phyloP scores from a whole-genome alignment of 345 rosid genomes.

The Erucastrum elatum region DNA sequence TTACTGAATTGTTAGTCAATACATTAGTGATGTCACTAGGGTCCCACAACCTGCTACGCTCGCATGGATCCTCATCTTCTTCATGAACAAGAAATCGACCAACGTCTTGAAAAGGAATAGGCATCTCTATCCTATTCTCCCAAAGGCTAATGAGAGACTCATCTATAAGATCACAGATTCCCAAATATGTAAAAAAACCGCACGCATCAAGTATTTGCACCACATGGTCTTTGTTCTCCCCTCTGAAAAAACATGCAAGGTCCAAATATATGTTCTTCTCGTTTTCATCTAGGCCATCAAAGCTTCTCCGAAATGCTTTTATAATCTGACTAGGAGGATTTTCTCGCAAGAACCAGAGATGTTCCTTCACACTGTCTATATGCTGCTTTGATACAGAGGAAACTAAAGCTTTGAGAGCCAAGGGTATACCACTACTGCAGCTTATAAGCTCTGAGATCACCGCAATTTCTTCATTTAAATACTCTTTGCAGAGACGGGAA shows the following conservation, averaged over 20 bases:
- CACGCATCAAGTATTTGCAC: slow-evolving; percentile 38
- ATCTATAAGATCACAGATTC: slow-evolving; percentile 35
- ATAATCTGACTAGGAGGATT: slow-evolving; percentile 25
- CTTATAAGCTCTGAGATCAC: slow-evolving; percentile 2
- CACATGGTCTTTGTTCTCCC: slow-evolving; percentile 27
- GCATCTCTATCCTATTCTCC: slow-evolving; percentile 15
- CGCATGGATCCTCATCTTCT: slow-evolving; percentile 26
- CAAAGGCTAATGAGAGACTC: slow-evolving; percentile 37
- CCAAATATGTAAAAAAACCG: slow-evolving; percentile 19
- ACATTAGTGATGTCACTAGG: slow-evolving; percentile 22
- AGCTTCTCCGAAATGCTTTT: slow-evolving; percentile 33
- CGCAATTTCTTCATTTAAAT: not conserved
- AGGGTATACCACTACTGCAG: slow-evolving; percentile 28
- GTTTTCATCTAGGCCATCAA: slow-evolving; percentile 33
- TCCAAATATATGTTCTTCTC: slow-evolving; percentile 41
- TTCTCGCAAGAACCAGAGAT: not conserved
- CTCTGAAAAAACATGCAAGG: slow-evolving; percentile 39
- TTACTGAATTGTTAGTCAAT: slow-evolving; percentile 23
- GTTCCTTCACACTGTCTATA: not conserved
- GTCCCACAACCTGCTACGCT: slow-evolving; percentile 35
- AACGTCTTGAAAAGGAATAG: slow-evolving; percentile 36
- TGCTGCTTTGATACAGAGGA: slow-evolving; percentile 5
- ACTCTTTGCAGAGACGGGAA: slow-evolving; percentile 17
- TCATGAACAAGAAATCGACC: slow-evolving; percentile 19
- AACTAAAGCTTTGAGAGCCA: slow-evolving; percentile 8